phyloP scores from a whole-genome alignment of 164 flowering plant species.

The Warburgia ugandensis region DNA sequence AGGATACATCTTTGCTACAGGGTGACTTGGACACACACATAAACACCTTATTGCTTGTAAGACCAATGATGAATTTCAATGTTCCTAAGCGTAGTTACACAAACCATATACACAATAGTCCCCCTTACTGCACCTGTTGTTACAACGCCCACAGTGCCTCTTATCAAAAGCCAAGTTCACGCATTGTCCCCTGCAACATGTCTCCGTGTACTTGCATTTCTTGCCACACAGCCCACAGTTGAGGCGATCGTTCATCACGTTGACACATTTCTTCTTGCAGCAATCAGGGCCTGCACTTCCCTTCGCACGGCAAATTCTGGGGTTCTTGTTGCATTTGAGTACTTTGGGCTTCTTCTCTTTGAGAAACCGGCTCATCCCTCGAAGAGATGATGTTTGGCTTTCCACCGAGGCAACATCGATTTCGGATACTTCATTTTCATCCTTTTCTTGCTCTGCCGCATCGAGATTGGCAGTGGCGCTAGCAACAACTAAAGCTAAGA shows the following conservation, averaged over 20 bases:
- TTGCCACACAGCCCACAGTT: conserved; percentile 34
- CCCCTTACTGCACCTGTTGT: conserved; percentile 23
- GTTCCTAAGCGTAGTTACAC: conserved; percentile 24
- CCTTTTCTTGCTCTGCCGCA: background rate
- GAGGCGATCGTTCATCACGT: conserved; percentile 12
- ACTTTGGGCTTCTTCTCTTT: background rate
- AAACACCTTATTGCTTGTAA: background rate
- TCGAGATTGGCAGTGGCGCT: background rate
- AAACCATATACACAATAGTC: conserved; percentile 22
- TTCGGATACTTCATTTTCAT: background rate
- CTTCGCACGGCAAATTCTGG: conserved; percentile 12
- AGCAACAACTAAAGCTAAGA: conserved; percentile 1
- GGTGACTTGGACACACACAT: too few species aligned
- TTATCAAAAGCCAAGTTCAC: conserved; percentile 16
- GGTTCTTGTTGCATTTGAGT: conserved; percentile 15
- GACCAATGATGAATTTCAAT: background rate
- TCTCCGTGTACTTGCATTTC: conserved; percentile 21
- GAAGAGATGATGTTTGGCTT: conserved; percentile 6
- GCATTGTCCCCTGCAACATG: conserved; percentile 29
- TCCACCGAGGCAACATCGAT: background rate
- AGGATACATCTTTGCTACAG: too few species aligned
- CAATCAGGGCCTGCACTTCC: conserved; percentile 26
- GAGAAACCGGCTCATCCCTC: conserved; percentile 8
- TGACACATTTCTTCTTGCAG: conserved; percentile 25
- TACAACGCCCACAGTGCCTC: conserved; percentile 27